These are phyloP conservation scores for Hyaloscypha variabilis DNA, from an alignment of 495 filamentous ascomycete genomes.

Conservation along the genomic window DNA sequence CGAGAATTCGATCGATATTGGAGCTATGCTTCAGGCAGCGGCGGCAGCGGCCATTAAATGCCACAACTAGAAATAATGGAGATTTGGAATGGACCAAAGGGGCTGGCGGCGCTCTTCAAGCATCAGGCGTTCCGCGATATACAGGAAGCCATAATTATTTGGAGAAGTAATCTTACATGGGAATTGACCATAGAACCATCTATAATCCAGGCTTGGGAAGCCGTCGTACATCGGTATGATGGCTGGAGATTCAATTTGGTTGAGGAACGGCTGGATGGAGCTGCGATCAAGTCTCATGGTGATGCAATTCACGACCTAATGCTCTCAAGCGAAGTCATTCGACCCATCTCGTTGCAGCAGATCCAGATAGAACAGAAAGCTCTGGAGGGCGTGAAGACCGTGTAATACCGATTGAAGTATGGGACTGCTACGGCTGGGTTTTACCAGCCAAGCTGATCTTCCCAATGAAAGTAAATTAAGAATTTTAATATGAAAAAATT, in stretches of 20 bases:
- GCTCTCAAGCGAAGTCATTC: slow-evolving; percentile 37
- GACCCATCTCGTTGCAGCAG: slow-evolving; percentile 39
- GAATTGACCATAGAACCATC: slow-evolving; percentile 35
- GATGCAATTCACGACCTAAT: slow-evolving; percentile 35
- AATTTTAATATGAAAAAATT: too few species aligned
- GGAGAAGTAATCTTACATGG: slow-evolving; percentile 42
- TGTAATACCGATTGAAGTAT: too few species aligned
- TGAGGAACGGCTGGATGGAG: slow-evolving; percentile 34
- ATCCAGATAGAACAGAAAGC: slow-evolving; percentile 36
- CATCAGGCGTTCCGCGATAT: slow-evolving; percentile 12
- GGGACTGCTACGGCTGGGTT: too few species aligned
- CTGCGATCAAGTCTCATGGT: slow-evolving; percentile 38
- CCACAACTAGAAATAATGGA: slow-evolving; percentile 42
- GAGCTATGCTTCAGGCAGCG: slow-evolving; percentile 36
- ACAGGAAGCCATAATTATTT: slow-evolving; percentile 15
- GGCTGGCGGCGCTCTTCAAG: slow-evolving; percentile 39
- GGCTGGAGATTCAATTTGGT: slow-evolving; percentile 17
- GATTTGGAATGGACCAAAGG: slow-evolving; percentile 43
- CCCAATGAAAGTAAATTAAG: too few species aligned
- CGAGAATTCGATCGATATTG: slow-evolving; percentile 22
- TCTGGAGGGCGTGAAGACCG: slow-evolving; percentile 34
- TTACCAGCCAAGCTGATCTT: too few species aligned
- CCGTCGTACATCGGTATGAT: slow-evolving; percentile 33
- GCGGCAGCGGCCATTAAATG: slow-evolving; percentile 40
- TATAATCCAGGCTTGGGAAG: slow-evolving; percentile 40